Evolutionary conservation across 768 basidiomycete species (phyloP).

Genomic region (Lyophyllum decastes): DNA sequence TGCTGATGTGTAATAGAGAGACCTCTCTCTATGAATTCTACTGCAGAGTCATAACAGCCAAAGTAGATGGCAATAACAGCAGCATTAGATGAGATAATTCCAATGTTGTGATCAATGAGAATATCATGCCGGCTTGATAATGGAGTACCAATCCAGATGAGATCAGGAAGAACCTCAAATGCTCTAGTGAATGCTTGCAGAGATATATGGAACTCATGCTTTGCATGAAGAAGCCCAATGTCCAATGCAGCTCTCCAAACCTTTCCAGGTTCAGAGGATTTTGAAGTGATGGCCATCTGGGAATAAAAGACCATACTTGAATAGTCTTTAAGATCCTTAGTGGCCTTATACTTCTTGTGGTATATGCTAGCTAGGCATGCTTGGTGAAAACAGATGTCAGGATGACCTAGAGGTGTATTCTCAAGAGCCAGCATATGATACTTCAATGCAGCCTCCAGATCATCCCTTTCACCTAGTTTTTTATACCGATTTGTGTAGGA

Average conservation of each 20-base stretch:
- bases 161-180: neutral
- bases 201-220: neutral
- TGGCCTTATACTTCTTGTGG: neutral
- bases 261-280: neutral
- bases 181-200: conserved; percentile 2
- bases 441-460: neutral
- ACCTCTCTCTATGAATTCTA: conserved; percentile 8
- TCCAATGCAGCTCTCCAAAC: neutral
- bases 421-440: neutral
- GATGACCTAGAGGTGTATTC: neutral
- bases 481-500: neutral
- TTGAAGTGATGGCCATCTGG: neutral
- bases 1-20: conserved; percentile 11
- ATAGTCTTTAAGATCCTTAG: neutral
- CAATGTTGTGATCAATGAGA: neutral
- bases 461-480: neutral
- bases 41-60: neutral
- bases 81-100: neutral
- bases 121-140: neutral
- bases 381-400: neutral
- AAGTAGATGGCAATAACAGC: conserved; percentile 1
- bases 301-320: neutral
- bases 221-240: neutral
- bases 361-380: neutral
- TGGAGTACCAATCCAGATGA: conserved; percentile 4